These are phyloP conservation scores for Phytophthora chlamydospora DNA, from an alignment of 352 stramenopile species.

Conservation along the genomic window DNA sequence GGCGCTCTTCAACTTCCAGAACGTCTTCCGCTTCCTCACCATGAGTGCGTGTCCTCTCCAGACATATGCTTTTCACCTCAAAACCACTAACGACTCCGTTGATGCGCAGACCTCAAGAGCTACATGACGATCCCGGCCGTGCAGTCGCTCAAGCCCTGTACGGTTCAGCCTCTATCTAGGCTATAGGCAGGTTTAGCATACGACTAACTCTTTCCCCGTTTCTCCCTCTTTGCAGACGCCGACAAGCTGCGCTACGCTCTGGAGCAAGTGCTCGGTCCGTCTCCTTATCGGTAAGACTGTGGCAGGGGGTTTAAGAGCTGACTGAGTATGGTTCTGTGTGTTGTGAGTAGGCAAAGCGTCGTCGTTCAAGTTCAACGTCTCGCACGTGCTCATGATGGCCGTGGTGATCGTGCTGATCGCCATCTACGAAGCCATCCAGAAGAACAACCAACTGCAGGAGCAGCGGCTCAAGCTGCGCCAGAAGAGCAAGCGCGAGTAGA, in stretches of 20 bases:
- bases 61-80: background rate
- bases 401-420: constrained; percentile 79
- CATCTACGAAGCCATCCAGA: constrained; percentile 78
- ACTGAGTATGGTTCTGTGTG: constrained; percentile 6
- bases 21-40: constrained; percentile 69
- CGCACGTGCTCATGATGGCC: constrained; percentile 83
- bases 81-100: constrained; percentile 6
- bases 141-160: constrained; percentile 62
- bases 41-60: constrained; percentile 42
- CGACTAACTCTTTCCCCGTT: background rate
- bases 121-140: constrained; percentile 78
- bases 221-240: constrained; percentile 43
- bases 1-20: constrained; percentile 86
- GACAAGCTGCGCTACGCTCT: constrained; percentile 73
- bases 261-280: constrained; percentile 67
- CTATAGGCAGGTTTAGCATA: background rate
- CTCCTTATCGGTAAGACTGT: background rate
- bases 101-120: constrained; percentile 51
- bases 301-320: background rate
- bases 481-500: constrained; percentile 55
- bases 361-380: constrained; percentile 81
- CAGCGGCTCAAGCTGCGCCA: constrained; percentile 60
- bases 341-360: constrained; percentile 60
- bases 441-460: constrained; percentile 75
- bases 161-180: background rate